A percentile compares a stretch with the other conserved stretches of the same genome.
These are phyloP conservation scores for Bacidia rubella DNA, from an alignment of 495 filamentous ascomycete genomes.

Conservation along the genomic window DNA sequence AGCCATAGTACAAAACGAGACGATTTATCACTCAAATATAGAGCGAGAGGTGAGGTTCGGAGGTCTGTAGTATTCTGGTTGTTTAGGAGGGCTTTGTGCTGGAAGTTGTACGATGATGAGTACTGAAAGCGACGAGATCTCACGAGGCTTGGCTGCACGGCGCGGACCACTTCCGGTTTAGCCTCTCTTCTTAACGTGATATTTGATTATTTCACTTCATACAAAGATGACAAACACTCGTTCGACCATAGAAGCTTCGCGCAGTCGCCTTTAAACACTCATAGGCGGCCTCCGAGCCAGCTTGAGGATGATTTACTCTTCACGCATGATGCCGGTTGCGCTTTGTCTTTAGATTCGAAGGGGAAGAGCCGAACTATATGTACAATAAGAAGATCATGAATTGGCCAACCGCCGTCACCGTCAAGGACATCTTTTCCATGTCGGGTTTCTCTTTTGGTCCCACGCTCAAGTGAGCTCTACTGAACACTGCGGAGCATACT, in stretches of 20 bases:
- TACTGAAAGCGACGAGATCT: neutral
- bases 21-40: neutral
- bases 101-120: neutral
- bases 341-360: too few relatives aligned
- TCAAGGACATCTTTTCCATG: too few relatives aligned
- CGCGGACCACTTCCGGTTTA: neutral
- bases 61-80: neutral
- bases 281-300: too few relatives aligned
- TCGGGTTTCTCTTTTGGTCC: too few relatives aligned
- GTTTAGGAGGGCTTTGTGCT: neutral
- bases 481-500: too few relatives aligned
- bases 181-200: neutral
- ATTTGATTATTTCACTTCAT: neutral
- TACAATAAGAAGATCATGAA: too few relatives aligned
- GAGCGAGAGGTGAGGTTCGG: neutral
- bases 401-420: too few relatives aligned
- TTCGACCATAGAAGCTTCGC: neutral
- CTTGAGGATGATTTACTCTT: too few relatives aligned
- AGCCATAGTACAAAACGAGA: slow-evolving; percentile 53
- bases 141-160: neutral
- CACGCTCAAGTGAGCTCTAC: too few relatives aligned
- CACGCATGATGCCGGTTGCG: too few relatives aligned
- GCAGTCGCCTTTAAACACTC: too few relatives aligned
- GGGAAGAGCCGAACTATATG: too few relatives aligned
- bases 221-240: neutral